Evolutionary conservation across 2,329 filamentous ascomycete species (phyloP), one percentile per base, ranked within the genome.

Genomic region (Parastagonospora nodorum): DNA sequence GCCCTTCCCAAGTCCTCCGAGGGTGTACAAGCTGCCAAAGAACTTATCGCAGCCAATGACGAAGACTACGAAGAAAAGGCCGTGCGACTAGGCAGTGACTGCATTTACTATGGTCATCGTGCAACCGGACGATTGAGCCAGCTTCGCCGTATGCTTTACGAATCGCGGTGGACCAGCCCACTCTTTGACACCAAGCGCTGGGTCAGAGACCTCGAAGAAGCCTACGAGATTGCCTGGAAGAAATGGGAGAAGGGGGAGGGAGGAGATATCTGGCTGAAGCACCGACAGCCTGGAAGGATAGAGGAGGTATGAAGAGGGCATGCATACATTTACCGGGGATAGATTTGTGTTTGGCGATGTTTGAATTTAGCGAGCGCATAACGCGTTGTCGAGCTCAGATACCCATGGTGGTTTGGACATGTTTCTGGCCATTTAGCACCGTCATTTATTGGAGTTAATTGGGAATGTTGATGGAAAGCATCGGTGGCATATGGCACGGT

Each of bases 141-240:
- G 50, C 79, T 99, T 51, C 84, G 94, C 55, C 88, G 84, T 68
- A 78, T 96, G 64, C 76, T 99, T 9, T 97, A 92, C 77, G 83
- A 90, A 55, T 87, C 85, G 65, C 87, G 93, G 61, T 96, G 91
- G 89, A 84, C 80, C 27, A 96, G 92, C 73, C 89, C 88, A 11
- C 79, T 99, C 37, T 99, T 99, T 71, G 86, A 99, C 74, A 99
- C 94, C 5, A 84, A 81, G 62, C 83, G 94, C 61, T 99, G 94
- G 94, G 93, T 97, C 24, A 77, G 81, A 40, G 92, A 97, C 74
- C 77, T 99, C 15, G 94, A 99, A 77, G 82, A 84, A 54, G 92
- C 92, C 10, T 99, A 97, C 72, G 87, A 89, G 58, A 84, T 89
- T 69, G 92, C 92, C 14, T 99, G 94, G 94, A 81, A 82, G 63